Base-by-base conservation (phyloP, 306 rosid genomes). In the Vicia villosa region DNA sequence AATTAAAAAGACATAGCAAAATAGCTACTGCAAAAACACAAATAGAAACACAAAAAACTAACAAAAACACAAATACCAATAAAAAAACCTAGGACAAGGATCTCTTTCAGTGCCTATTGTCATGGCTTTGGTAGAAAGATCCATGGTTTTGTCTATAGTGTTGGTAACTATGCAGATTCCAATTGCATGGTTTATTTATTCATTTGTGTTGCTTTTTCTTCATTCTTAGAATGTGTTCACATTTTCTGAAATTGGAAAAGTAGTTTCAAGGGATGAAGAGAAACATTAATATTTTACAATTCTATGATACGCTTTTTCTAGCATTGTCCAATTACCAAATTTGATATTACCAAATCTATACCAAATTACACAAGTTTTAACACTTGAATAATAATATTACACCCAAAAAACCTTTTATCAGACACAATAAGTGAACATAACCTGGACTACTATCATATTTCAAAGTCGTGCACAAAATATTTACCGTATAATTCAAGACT, bases 51-150 rank as follows among this genome's bases (percentile, higher is more conserved):
- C n/a, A n/a, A n/a, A n/a, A n/a, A n/a, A n/a, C n/a, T n/a, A 54
- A 17, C 1, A 67, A 19, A 55, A 16, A 36, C 2, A 71, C 10
- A 59, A 32, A 63, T 22, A 24, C 16, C 4, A 61, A 4, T 4
- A 5, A 10, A 42, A 42, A 47, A 66, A 30, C 59, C 59, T 30
- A 66, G 45, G 43, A 65, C 24, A 54, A 40, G 42, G 66, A 26
- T 26, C 11, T 56, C 40, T 56, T 56, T 12, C 20, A 14, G 38
- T 26, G 11, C 11, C 38, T 56, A 26, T 8, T 13, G 63, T 56
- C 19, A 56, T 90, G 98, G 86, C 59, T 74, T 79, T 61, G 76
- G 76, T 52, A 58, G 69, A 41, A 63, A 81, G 80, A 72, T 62
- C 20, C 12, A n/a, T 58, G 76, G 74, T 73, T 65, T 11, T 75